phyloP scores from a whole-genome alignment of 1,284 basidiomycete species.

The Lentinula novae-zelandiae region DNA sequence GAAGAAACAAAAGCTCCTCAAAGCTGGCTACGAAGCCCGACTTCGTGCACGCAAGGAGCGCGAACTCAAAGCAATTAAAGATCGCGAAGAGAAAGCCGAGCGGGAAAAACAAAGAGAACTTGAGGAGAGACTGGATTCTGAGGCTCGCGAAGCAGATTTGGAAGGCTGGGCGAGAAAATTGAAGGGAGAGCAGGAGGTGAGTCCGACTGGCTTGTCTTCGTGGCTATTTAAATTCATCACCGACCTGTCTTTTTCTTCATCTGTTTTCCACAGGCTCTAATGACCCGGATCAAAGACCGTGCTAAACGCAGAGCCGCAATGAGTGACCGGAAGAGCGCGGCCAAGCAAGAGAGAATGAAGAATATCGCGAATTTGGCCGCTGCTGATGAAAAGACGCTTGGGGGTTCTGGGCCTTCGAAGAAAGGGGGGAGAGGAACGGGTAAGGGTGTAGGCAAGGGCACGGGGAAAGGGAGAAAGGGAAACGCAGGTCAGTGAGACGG shows the following conservation, averaged over 20 bases:
- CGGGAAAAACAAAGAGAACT: slow-evolving; percentile 69
- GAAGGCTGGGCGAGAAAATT: slow-evolving; percentile 70
- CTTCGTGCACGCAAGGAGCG: slow-evolving; percentile 76
- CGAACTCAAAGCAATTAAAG: slow-evolving; percentile 65
- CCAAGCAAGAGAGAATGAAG: slow-evolving; percentile 97
- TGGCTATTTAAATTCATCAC: background rate
- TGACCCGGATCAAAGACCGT: slow-evolving; percentile 84
- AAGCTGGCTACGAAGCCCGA: slow-evolving; percentile 93
- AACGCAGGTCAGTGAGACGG: background rate
- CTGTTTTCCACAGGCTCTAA: slow-evolving; percentile 51
- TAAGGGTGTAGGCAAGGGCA: background rate
- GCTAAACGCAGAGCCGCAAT: slow-evolving; percentile 81
- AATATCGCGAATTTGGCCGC: slow-evolving; percentile 88
- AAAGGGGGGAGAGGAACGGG: slow-evolving; percentile 38
- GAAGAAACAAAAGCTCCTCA: slow-evolving; percentile 88
- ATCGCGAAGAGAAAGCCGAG: slow-evolving; percentile 71
- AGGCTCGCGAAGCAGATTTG: slow-evolving; percentile 73
- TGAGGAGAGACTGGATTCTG: slow-evolving; percentile 69
- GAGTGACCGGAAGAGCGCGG: slow-evolving; percentile 90
- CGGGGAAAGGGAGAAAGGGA: background rate
- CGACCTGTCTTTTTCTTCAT: background rate
- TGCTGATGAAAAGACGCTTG: slow-evolving; percentile 65
- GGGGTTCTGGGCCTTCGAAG: slow-evolving; percentile 32
- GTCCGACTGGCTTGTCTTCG: slow-evolving; percentile 16
- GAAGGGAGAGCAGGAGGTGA: slow-evolving; percentile 76